Evolutionary conservation across 176 grass and related monocot genomes (phyloP).

Genomic region (Cenchrus fungigraminus): DNA sequence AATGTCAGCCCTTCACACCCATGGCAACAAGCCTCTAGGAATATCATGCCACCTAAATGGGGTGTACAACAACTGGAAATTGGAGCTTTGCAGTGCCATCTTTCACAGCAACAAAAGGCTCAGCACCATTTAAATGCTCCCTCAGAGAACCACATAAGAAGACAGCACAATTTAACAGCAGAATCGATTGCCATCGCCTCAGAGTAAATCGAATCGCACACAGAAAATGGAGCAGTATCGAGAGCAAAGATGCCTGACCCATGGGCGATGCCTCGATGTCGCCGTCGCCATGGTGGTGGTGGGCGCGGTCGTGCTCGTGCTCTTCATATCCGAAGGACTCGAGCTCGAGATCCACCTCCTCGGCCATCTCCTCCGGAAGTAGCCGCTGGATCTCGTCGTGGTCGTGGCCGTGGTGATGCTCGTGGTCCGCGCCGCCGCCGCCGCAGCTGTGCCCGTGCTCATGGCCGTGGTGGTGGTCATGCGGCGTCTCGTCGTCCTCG

Average conservation of each 20-base stretch:
- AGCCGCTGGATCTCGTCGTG: conserved; percentile 63
- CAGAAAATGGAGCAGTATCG: neutral
- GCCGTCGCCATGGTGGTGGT: conserved; percentile 47
- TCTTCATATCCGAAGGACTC: conserved; percentile 49
- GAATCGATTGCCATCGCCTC: neutral
- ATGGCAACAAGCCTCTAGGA: too few species aligned
- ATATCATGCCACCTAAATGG: too few species aligned
- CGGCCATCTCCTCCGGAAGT: conserved; percentile 90
- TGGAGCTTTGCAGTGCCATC: neutral
- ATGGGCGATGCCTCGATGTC: conserved; percentile 52
- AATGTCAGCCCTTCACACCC: too few species aligned
- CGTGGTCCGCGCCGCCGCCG: conserved; percentile 20
- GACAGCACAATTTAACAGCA: neutral
- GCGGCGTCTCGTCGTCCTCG: conserved; percentile 26
- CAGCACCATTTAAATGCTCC: neutral
- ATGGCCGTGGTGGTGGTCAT: conserved; percentile 32
- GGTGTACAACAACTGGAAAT: neutral
- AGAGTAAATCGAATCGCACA: conserved; percentile 11
- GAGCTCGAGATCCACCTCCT: conserved; percentile 92
- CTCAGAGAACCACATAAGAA: neutral
- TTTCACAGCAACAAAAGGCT: neutral
- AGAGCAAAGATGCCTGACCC: conserved; percentile 50
- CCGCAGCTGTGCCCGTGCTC: conserved; percentile 29
- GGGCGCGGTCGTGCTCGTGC: neutral
- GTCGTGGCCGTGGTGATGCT: conserved; percentile 31